phyloP scores from a whole-genome alignment of 306 rosid genomes.

The Calophaca sinica region DNA sequence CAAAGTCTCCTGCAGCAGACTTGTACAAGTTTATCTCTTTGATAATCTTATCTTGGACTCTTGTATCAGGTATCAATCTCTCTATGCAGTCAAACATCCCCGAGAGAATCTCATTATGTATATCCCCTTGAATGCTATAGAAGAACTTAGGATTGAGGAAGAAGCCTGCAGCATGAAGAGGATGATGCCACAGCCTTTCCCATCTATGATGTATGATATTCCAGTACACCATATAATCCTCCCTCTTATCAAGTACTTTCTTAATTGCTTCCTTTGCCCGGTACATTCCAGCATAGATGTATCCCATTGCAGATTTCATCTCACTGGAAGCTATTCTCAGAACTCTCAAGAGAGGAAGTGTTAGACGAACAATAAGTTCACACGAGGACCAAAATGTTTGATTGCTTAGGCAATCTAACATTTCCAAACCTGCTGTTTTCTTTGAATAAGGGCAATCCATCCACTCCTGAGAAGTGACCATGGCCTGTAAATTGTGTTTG shows the following conservation, averaged over 20 bases:
- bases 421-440: constrained; percentile 80
- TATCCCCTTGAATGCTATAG: constrained; percentile 79
- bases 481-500: constrained; percentile 78
- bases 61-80: constrained; percentile 85
- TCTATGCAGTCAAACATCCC: constrained; percentile 91
- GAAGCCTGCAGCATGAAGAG: constrained; percentile 90
- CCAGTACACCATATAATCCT: constrained; percentile 86
- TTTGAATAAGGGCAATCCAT: constrained; percentile 79
- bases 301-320: constrained; percentile 91
- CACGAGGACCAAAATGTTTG: constrained; percentile 93
- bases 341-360: constrained; percentile 76
- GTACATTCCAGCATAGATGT: constrained; percentile 82
- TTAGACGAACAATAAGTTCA: constrained; percentile 64
- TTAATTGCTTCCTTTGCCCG: constrained; percentile 83
- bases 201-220: constrained; percentile 86
- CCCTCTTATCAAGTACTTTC: constrained; percentile 72
- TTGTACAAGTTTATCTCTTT: constrained; percentile 82
- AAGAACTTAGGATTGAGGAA: constrained; percentile 88
- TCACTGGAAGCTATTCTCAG: constrained; percentile 69
- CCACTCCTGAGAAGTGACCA: constrained; percentile 95
- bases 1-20: constrained; percentile 81
- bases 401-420: constrained; percentile 73
- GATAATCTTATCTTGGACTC: constrained; percentile 83
- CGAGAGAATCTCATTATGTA: constrained; percentile 66
- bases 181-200: constrained; percentile 79